Base-by-base conservation (phyloP, 163 green algal species). In the Scenedesmus sp. region DNA sequence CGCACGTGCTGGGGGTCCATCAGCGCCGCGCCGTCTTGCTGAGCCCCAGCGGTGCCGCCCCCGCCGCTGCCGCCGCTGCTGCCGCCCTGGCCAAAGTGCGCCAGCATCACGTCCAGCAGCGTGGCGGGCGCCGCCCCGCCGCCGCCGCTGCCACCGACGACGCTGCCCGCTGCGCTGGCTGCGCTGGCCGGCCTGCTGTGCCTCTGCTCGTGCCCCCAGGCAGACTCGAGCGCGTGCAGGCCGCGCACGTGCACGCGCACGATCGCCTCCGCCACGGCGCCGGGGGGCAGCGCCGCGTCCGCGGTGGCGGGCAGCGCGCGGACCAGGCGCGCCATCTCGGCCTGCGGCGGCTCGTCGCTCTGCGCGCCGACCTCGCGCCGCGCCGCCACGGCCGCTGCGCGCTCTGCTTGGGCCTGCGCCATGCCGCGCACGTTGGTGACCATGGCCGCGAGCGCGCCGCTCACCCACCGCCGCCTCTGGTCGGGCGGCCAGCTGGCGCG, bases 211-310 rank as follows among this genome's bases (percentile, higher is more conserved):
- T 65, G 31, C 34, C 13, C 39, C 63, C 44, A 39, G 2, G n/a
- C 18, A 29, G 47, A 34, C 50, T 81, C 74, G 26, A 62, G 14
- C 36, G 75, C 29, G 0, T 54, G 33, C 50, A 81, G 45, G 0
- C 26, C 74, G 44, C 63, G 64, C 17, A 69, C 36, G 28, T 75
- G 74, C 15, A 81, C 60, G 22, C 74, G 26, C 22, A 75, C 34
- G 2, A 81, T 58, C 20, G 74, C 51, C 53, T 81, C 74, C 3
- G 20, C 24, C 14, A 65, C 39, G 18, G 74, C 74, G 24, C 65
- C 65, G 4, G 31, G 36, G 48, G 69, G 48, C 48, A 81, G 42
- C 22, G 39, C 29, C 9, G n/a, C n/a, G n/a, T n/a, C n/a, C n/a
- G n/a, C n/a, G n/a, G n/a, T n/a, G n/a, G n/a, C n/a, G n/a, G n/a